phyloP scores from a whole-genome alignment of 768 basidiomycete species.

The Daedaleopsis sinensis region DNA sequence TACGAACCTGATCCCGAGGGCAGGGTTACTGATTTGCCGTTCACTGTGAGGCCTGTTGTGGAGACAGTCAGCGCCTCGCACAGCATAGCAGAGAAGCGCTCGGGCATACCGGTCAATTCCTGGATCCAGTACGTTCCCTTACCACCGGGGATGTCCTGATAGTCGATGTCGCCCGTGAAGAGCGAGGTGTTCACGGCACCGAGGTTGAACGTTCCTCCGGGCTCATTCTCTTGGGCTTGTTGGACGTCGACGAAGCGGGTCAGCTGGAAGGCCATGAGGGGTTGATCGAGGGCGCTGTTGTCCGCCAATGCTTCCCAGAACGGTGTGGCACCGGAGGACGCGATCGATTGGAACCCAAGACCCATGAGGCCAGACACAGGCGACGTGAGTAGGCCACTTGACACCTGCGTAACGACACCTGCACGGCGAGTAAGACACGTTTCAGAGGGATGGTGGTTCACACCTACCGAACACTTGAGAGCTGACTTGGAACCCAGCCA shows the following conservation, averaged over 20 bases:
- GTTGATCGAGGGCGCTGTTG: slow-evolving; percentile 59
- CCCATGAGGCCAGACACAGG: slow-evolving; percentile 92
- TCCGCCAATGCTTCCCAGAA: slow-evolving; percentile 83
- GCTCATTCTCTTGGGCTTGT: slow-evolving; percentile 47
- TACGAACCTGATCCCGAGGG: slow-evolving; percentile 50
- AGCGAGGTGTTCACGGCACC: slow-evolving; percentile 70
- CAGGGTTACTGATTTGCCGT: slow-evolving; percentile 53
- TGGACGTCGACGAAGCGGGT: slow-evolving; percentile 50
- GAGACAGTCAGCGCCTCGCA: not conserved
- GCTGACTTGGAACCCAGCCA: slow-evolving; percentile 85
- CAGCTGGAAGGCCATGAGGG: slow-evolving; percentile 84
- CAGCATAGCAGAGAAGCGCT: not conserved
- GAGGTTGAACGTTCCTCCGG: slow-evolving; percentile 74
- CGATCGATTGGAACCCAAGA: slow-evolving; percentile 75
- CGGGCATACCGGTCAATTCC: slow-evolving; percentile 54
- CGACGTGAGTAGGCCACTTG: slow-evolving; percentile 55
- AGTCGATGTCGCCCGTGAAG: slow-evolving; percentile 87
- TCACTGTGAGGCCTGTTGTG: slow-evolving; percentile 59
- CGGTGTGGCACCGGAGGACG: slow-evolving; percentile 71
- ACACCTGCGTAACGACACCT: slow-evolving; percentile 55
- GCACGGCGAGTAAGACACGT: slow-evolving; percentile 24
- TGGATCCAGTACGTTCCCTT: slow-evolving; percentile 81
- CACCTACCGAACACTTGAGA: slow-evolving; percentile 72
- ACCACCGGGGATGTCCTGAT: slow-evolving; percentile 58
- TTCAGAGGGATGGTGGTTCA: not conserved